Conservation (phyloP, 2,329 filamentous ascomycete species). For the Lachnum nothofagi region DNA sequence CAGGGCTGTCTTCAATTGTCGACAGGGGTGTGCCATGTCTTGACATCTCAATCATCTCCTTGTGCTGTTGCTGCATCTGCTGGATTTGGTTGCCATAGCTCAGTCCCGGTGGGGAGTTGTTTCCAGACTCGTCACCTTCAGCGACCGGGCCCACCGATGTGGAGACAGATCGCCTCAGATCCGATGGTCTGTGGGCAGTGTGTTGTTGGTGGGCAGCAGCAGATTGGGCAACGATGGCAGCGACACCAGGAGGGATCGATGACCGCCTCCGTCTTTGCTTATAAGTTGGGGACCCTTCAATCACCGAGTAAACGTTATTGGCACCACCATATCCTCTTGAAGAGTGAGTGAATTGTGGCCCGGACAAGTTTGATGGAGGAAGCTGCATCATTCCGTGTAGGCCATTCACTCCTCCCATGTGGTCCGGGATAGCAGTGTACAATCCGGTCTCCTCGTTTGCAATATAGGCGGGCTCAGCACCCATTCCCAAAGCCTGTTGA, state of each 20-base stretch:
- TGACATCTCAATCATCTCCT: conserved; percentile 77
- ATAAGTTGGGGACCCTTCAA: conserved; percentile 97
- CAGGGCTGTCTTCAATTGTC: conserved; percentile 75
- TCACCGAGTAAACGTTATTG: conserved; percentile 87
- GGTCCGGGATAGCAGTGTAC: conserved; percentile 90
- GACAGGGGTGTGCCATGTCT: conserved; percentile 86
- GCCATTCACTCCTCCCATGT: conserved; percentile 64
- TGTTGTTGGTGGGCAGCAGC: conserved; percentile 48
- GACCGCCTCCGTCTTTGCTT: conserved; percentile 94
- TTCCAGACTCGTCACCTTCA: conserved; percentile 72
- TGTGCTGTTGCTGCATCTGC: conserved; percentile 63
- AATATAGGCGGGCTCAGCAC: conserved; percentile 90
- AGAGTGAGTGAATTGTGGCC: conserved; percentile 71
- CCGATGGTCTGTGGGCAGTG: conserved; percentile 73
- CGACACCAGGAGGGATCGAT: conserved; percentile 77
- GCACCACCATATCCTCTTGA: conserved; percentile 58
- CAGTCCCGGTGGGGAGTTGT: conserved; percentile 73
- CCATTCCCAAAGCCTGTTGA: conserved; percentile 76
- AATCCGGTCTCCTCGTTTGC: conserved; percentile 95
- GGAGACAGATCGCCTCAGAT: conserved; percentile 86
- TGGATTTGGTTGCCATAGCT: conserved; percentile 67
- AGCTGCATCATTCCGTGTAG: conserved; percentile 89
- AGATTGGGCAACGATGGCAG: conserved; percentile 61
- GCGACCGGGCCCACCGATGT: conserved; percentile 76
- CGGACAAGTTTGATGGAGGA: conserved; percentile 76